Conservation (phyloP, 2,329 filamentous ascomycete genomes). For the Apiospora koreana region DNA sequence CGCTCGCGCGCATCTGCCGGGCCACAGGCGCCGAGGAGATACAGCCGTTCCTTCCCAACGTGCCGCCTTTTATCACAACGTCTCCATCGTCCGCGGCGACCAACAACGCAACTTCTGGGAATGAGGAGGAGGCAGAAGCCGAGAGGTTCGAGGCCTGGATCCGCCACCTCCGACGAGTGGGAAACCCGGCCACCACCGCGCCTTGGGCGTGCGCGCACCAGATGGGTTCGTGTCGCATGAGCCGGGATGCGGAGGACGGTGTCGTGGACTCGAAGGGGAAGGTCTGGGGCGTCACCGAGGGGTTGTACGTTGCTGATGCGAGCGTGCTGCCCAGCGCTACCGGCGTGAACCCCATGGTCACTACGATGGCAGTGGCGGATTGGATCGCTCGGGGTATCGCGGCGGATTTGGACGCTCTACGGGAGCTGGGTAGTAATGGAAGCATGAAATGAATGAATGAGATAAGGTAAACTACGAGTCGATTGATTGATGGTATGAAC, state of each 20-base stretch:
- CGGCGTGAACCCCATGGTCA: conserved; percentile 80
- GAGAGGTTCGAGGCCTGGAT: conserved; percentile 62
- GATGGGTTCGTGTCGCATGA: conserved; percentile 77
- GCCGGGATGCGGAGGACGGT: conserved; percentile 46
- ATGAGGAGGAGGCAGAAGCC: conserved; percentile 47
- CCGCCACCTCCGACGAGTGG: conserved; percentile 42
- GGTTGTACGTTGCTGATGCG: conserved; percentile 69
- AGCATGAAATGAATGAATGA: not conserved
- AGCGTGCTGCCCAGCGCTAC: conserved; percentile 73
- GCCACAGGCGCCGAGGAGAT: conserved; percentile 77
- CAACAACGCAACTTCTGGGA: not conserved
- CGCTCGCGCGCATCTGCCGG: conserved; percentile 72
- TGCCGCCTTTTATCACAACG: conserved; percentile 23
- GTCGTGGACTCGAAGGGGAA: conserved; percentile 58
- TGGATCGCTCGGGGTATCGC: conserved; percentile 57
- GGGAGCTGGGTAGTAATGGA: not conserved
- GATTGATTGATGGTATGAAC: too few relatives aligned
- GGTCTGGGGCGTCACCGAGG: conserved; percentile 63
- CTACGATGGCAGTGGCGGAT: conserved; percentile 67
- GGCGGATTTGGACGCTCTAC: conserved; percentile 36
- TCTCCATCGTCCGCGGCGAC: not conserved
- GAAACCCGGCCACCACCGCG: conserved; percentile 51
- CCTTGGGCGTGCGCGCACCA: conserved; percentile 69
- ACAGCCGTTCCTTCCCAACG: conserved; percentile 58
- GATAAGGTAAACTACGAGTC: not conserved